Conservation (phyloP, 176 grass and related monocot genomes). For the Coix lacrymajobi region DNA sequence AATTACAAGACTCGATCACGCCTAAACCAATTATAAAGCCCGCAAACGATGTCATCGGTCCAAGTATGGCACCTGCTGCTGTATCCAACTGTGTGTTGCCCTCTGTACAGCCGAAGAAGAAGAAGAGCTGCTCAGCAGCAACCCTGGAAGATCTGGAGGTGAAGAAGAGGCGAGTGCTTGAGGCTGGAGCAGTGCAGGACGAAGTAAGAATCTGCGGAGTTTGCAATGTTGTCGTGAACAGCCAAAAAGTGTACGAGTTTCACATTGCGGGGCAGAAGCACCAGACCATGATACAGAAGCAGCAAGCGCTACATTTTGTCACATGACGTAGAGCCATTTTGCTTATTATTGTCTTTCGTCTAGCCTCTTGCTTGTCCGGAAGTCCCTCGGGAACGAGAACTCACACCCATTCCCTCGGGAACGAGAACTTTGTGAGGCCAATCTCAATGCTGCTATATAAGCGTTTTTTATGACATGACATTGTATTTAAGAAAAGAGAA, state of each 20-base stretch:
- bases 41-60: neutral
- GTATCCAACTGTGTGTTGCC: neutral
- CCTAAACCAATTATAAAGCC: conserved; percentile 34
- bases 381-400: neutral
- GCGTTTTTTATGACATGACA: too few relatives aligned
- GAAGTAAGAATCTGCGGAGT: conserved; percentile 55
- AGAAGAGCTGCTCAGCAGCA: conserved; percentile 22
- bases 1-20: conserved; percentile 54
- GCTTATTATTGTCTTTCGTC: neutral
- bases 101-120: conserved; percentile 32
- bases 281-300: conserved; percentile 50
- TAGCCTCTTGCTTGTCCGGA: neutral
- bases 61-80: conserved; percentile 15
- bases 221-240: conserved; percentile 75
- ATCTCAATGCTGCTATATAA: too few relatives aligned
- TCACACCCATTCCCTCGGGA: too few relatives aligned
- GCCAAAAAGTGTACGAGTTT: conserved; percentile 59
- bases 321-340: neutral
- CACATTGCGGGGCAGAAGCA: conserved; percentile 78
- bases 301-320: conserved; percentile 15
- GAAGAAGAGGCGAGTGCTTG: conserved; percentile 59
- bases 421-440: too few relatives aligned
- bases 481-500: too few relatives aligned
- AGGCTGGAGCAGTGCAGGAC: conserved; percentile 49
- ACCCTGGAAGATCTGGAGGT: conserved; percentile 51